These are phyloP conservation scores for Balansia obtecta DNA, from an alignment of 2,329 filamentous ascomycete species.

Conservation along the genomic window DNA sequence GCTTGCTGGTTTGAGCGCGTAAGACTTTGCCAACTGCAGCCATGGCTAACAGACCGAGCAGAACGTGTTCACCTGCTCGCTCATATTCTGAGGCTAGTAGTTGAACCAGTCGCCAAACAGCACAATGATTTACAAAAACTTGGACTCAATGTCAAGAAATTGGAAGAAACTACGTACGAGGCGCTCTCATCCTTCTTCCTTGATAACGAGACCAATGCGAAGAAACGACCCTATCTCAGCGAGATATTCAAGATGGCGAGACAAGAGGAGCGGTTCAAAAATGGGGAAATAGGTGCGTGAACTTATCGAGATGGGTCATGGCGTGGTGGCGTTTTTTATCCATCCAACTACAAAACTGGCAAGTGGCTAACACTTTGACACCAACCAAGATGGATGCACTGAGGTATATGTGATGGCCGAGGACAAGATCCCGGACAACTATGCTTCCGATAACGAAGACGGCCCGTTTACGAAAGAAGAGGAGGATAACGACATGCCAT, in stretches of 20 bases:
- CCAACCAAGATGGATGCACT: conserved; percentile 30
- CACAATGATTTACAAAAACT: conserved; percentile 40
- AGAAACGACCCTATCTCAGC: conserved; percentile 42
- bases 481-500: conserved; percentile 27
- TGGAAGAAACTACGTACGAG: conserved; percentile 47
- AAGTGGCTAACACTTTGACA: conserved; percentile 5
- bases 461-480: conserved; percentile 27
- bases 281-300: conserved; percentile 43
- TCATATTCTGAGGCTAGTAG: conserved; percentile 47
- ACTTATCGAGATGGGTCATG: neutral
- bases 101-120: conserved; percentile 36
- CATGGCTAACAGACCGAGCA: conserved; percentile 15
- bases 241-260: conserved; percentile 51
- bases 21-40: too few species aligned
- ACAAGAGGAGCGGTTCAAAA: conserved; percentile 41
- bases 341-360: neutral
- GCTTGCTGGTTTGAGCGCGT: neutral
- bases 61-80: conserved; percentile 46
- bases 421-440: conserved; percentile 36
- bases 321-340: neutral
- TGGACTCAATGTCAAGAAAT: conserved; percentile 38
- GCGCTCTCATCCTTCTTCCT: conserved; percentile 45
- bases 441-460: conserved; percentile 35
- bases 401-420: conserved; percentile 39
- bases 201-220: conserved; percentile 41